Conservation (phyloP, 768 basidiomycete species). For the Suillus bovinus region DNA sequence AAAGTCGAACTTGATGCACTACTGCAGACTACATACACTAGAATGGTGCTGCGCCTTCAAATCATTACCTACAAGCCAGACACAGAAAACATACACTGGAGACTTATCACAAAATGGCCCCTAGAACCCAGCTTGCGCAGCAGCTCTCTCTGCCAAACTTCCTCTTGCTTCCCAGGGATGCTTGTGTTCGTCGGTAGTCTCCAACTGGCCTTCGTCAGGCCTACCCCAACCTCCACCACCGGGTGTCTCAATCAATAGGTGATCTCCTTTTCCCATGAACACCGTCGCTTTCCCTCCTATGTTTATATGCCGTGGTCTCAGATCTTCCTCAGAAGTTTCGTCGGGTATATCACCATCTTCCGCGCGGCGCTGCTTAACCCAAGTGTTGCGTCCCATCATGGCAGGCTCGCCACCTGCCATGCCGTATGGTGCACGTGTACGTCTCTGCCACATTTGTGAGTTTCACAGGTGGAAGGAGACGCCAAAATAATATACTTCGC, state of each 20-base stretch:
- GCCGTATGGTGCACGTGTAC: conserved; percentile 86
- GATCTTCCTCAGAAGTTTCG: conserved; percentile 23
- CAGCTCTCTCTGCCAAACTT: conserved; percentile 63
- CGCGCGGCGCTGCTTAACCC: conserved; percentile 70
- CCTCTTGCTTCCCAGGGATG: conserved; percentile 69
- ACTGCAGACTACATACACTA: background rate
- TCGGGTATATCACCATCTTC: conserved; percentile 68
- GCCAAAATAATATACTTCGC: conserved; percentile 58
- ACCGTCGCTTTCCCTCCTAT: conserved; percentile 89
- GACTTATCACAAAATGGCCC: background rate
- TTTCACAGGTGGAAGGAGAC: conserved; percentile 1
- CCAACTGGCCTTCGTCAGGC: conserved; percentile 17
- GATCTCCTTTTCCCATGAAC: conserved; percentile 87
- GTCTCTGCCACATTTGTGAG: conserved; percentile 48
- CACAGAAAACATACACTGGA: background rate
- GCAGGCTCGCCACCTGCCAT: conserved; percentile 77
- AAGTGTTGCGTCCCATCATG: conserved; percentile 78
- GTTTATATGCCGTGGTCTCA: conserved; percentile 64
- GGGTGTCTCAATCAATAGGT: conserved; percentile 80
- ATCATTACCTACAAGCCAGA: background rate
- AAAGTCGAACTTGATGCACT: background rate
- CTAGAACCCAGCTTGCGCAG: conserved; percentile 63
- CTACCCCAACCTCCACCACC: conserved; percentile 89
- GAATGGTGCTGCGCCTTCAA: background rate
- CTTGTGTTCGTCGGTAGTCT: conserved; percentile 30